phyloP scores from a whole-genome alignment of 495 filamentous ascomycete genomes.

The Melanomma pulvis-pyrius region DNA sequence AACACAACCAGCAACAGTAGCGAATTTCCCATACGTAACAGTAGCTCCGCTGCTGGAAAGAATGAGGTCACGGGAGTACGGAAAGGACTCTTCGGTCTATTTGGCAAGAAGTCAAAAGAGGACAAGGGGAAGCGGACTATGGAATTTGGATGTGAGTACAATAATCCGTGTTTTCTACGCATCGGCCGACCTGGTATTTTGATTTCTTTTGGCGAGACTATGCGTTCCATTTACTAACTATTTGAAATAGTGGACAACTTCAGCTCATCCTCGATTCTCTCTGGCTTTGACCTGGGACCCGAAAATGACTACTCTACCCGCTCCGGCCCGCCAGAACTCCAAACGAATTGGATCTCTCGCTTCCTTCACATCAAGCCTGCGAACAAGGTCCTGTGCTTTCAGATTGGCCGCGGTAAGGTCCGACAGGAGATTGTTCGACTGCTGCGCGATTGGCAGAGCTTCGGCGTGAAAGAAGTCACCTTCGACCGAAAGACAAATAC shows the following conservation, averaged over 20 bases:
- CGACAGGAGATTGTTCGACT: slow-evolving; percentile 73
- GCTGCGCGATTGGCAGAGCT: slow-evolving; percentile 75
- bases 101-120: slow-evolving; percentile 37
- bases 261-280: slow-evolving; percentile 23
- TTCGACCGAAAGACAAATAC: slow-evolving; percentile 73
- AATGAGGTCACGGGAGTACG: slow-evolving; percentile 10
- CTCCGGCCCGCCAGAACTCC: slow-evolving; percentile 51
- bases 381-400: slow-evolving; percentile 70
- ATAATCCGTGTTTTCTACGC: not conserved
- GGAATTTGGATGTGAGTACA: slow-evolving; percentile 33
- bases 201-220: not conserved
- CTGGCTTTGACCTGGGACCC: slow-evolving; percentile 35
- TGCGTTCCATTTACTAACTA: not conserved
- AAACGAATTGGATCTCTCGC: slow-evolving; percentile 81
- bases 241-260: slow-evolving; percentile 14
- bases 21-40: slow-evolving; percentile 45
- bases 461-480: slow-evolving; percentile 74
- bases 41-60: slow-evolving; percentile 33
- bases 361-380: slow-evolving; percentile 89
- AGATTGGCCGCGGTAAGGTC: slow-evolving; percentile 65
- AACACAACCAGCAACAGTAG: slow-evolving; percentile 34
- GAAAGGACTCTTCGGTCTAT: slow-evolving; percentile 31
- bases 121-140: slow-evolving; percentile 22
- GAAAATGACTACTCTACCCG: slow-evolving; percentile 30
- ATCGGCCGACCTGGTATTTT: not conserved